phyloP scores from a whole-genome alignment of 306 rosid genomes.

The Malus fusca region DNA sequence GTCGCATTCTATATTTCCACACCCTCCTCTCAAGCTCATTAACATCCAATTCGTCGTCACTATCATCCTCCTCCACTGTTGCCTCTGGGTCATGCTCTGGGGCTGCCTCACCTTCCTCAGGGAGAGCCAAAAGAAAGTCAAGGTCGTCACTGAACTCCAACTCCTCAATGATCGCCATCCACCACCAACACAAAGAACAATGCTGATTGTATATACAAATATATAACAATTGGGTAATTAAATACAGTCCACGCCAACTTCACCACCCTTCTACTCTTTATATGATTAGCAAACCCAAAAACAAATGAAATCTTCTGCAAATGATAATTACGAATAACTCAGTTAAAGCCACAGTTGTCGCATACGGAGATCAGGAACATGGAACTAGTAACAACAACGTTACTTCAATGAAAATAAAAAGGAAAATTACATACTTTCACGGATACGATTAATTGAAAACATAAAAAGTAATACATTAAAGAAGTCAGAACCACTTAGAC shows the following conservation, averaged over 20 bases:
- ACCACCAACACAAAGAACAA: background rate
- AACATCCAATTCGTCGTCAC: conserved; percentile 53
- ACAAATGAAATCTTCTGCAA: conserved; percentile 1
- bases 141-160: conserved; percentile 54
- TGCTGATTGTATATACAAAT: background rate
- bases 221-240: background rate
- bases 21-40: conserved; percentile 76
- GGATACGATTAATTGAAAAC: conserved; percentile 4
- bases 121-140: conserved; percentile 46
- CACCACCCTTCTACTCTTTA: background rate
- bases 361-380: conserved; percentile 7
- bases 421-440: background rate
- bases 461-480: background rate
- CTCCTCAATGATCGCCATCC: conserved; percentile 59
- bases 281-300: background rate
- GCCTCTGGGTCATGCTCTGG: conserved; percentile 42
- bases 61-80: conserved; percentile 47
- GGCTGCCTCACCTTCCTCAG: conserved; percentile 39
- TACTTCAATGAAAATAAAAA: background rate
- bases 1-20: conserved; percentile 68
- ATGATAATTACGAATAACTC: background rate
- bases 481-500: background rate
- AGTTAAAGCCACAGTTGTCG: background rate
- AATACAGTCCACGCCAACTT: background rate
- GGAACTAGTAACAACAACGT: conserved; percentile 6